phyloP scores from a whole-genome alignment of 2,329 filamentous ascomycete genomes.

The Penicillium hordei region DNA sequence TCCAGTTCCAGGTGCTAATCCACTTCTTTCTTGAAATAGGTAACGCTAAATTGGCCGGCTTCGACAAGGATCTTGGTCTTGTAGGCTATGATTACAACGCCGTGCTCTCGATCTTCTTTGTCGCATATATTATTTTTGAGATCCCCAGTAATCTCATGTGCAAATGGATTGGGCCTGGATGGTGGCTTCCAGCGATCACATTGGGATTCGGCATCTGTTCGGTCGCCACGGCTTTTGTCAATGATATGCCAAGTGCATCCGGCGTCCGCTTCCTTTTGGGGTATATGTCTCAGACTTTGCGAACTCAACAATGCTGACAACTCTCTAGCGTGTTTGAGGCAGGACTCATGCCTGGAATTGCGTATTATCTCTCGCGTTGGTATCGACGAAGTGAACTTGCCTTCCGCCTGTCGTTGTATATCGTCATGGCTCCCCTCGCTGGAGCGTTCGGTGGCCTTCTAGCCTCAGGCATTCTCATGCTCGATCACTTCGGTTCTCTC shows the following conservation, averaged over 20 bases:
- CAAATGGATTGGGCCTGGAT: slow-evolving; percentile 70
- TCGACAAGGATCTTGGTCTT: slow-evolving; percentile 62
- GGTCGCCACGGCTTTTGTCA: slow-evolving; percentile 65
- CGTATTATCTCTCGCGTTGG: slow-evolving; percentile 72
- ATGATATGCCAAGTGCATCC: slow-evolving; percentile 52
- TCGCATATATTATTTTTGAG: slow-evolving; percentile 72
- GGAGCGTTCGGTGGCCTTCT: slow-evolving; percentile 71
- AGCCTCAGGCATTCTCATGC: slow-evolving; percentile 61
- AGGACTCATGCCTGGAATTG: slow-evolving; percentile 71
- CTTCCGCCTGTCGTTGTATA: slow-evolving; percentile 67
- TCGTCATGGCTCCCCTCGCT: slow-evolving; percentile 68
- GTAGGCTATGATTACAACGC: slow-evolving; percentile 67
- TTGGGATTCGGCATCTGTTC: slow-evolving; percentile 65
- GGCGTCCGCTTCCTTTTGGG: slow-evolving; percentile 68
- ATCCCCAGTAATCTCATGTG: slow-evolving; percentile 64
- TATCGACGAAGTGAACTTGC: slow-evolving; percentile 68
- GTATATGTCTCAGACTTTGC: neutral
- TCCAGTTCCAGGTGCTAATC: neutral
- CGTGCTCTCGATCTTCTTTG: slow-evolving; percentile 67
- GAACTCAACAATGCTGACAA: neutral
- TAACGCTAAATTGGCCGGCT: slow-evolving; percentile 66
- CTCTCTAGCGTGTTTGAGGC: slow-evolving; percentile 60
- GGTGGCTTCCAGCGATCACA: slow-evolving; percentile 65
- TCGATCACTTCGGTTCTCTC: slow-evolving; percentile 59
- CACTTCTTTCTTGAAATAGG: slow-evolving; percentile 42